Evolutionary conservation across 768 basidiomycete genomes (phyloP).

Genomic region (Phaeotremella fagi): DNA sequence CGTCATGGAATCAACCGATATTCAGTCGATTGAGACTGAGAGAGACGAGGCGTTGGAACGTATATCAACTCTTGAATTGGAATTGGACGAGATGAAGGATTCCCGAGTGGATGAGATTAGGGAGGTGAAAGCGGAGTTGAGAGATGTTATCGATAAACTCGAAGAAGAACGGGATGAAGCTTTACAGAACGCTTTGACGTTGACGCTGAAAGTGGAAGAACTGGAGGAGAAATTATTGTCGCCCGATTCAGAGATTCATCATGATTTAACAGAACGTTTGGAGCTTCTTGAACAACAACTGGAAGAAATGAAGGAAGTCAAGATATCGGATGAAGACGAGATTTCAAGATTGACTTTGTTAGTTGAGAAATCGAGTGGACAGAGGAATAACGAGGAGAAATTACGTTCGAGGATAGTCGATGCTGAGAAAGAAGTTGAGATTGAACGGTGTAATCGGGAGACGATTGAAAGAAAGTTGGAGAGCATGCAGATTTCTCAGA

Average conservation of each 20-base stretch:
- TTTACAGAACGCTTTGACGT: background rate
- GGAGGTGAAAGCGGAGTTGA: constrained; percentile 51
- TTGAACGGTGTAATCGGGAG: constrained; percentile 53
- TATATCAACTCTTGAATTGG: constrained; percentile 40
- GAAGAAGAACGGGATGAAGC: constrained; percentile 29
- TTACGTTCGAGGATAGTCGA: constrained; percentile 49
- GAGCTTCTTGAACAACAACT: constrained; percentile 31
- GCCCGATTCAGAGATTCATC: background rate
- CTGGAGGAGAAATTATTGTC: background rate
- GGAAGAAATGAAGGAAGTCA: constrained; percentile 17
- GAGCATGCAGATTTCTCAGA: background rate
- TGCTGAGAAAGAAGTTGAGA: constrained; percentile 52
- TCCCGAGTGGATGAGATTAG: constrained; percentile 29
- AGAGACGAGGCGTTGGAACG: constrained; percentile 4
- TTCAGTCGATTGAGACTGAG: background rate
- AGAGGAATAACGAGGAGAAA: constrained; percentile 45
- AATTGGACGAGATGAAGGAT: constrained; percentile 45
- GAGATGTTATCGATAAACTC: constrained; percentile 46
- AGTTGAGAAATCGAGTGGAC: constrained; percentile 54
- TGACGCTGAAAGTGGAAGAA: background rate
- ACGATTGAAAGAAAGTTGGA: background rate
- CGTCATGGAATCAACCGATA: background rate
- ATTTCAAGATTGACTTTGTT: constrained; percentile 42
- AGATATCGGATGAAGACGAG: constrained; percentile 52
- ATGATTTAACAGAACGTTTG: background rate